phyloP scores from a whole-genome alignment of 345 rosid genomes.

The Eucalyptus marginata region DNA sequence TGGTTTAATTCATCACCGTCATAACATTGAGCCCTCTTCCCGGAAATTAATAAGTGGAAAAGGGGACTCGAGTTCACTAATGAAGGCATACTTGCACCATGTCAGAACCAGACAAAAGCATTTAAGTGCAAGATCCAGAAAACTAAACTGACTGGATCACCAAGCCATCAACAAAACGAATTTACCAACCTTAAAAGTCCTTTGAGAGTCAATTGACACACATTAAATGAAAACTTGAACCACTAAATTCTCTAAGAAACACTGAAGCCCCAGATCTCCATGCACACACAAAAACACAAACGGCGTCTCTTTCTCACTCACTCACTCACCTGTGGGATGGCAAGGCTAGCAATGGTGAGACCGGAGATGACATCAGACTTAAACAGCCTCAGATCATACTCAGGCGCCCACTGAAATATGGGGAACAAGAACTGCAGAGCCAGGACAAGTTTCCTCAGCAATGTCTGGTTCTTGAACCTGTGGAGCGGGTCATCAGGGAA shows the following conservation, averaged over 20 bases:
- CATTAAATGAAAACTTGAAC: neutral
- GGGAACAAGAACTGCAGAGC: conserved; percentile 73
- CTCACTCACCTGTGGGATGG: conserved; percentile 87
- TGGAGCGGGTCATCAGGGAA: conserved; percentile 96
- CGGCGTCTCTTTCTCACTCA: neutral
- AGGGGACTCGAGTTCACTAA: neutral
- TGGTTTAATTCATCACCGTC: neutral
- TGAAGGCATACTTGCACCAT: neutral
- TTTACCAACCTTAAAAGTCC: neutral
- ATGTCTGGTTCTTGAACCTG: conserved; percentile 68
- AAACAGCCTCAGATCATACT: conserved; percentile 45
- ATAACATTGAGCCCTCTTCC: neutral
- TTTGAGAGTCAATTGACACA: neutral
- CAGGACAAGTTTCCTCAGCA: conserved; percentile 36
- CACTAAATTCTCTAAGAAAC: neutral
- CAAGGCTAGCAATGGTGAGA: conserved; percentile 98
- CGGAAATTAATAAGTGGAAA: neutral
- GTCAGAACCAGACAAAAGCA: neutral
- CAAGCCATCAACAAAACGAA: neutral
- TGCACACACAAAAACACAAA: neutral
- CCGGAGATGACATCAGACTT: conserved; percentile 91
- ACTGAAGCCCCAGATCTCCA: neutral
- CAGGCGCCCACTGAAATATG: conserved; percentile 68
- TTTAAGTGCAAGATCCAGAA: neutral
- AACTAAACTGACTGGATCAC: neutral